Percentiles rank a stretch among this genome's conserved stretches.
These are phyloP conservation scores for Xylariaceae sp. DNA, from an alignment of 2,329 filamentous ascomycete species.

Conservation along the genomic window DNA sequence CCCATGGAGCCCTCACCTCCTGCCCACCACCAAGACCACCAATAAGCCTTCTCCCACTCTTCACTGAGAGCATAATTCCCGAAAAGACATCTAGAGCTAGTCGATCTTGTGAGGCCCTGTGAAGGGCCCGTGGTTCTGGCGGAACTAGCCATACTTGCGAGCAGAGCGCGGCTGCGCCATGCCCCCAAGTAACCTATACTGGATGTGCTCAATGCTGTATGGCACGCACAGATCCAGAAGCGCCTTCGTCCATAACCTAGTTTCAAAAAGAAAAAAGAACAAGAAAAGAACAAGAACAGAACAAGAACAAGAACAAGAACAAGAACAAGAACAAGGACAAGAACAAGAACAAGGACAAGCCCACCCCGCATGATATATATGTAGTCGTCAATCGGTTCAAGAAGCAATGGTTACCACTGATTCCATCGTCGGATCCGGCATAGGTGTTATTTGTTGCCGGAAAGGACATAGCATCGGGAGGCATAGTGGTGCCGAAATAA, in stretches of 20 bases:
- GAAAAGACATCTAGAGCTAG: conserved; percentile 11
- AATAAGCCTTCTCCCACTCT: neutral
- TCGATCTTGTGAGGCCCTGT: neutral
- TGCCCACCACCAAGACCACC: conserved; percentile 1
- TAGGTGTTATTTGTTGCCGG: conserved; percentile 14
- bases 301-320: no score
- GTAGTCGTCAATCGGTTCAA: conserved; percentile 12
- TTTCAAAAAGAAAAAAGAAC: neutral
- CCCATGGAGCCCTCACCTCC: neutral
- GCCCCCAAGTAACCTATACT: conserved; percentile 13
- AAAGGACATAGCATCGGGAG: conserved; percentile 22
- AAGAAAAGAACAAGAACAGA: conserved; percentile 5
- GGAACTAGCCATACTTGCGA: conserved; percentile 1
- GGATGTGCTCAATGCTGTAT: conserved; percentile 11
- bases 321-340: neutral
- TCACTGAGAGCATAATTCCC: conserved; percentile 7
- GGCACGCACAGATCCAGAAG: conserved; percentile 13
- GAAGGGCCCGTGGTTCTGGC: conserved; percentile 1
- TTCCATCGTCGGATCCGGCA: conserved; percentile 19
- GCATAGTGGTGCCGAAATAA: conserved; percentile 26
- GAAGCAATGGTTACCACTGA: conserved; percentile 6
- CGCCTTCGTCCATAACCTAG: conserved; percentile 12
- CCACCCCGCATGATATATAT: conserved; percentile 9
- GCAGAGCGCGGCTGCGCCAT: neutral
- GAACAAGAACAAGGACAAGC: conserved; percentile 7